phyloP scores from a whole-genome alignment of 2,329 filamentous ascomycete genomes.

The Penicillium crustosum region DNA sequence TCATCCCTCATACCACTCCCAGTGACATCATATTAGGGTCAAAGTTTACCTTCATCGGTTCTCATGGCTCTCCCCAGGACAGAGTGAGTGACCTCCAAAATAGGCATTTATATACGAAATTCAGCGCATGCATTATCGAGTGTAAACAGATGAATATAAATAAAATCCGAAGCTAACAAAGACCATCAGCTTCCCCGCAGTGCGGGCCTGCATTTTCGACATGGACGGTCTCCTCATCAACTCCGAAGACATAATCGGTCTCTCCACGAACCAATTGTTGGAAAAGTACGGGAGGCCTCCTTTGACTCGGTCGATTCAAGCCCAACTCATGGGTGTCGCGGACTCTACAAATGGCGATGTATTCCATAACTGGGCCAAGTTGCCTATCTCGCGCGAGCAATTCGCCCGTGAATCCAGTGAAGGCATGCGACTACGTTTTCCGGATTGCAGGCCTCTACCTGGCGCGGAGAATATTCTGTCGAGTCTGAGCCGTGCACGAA shows the following conservation, averaged over 20 bases:
- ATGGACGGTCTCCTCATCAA: constrained; percentile 38
- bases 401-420: constrained; percentile 34
- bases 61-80: neutral
- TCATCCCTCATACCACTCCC: neutral
- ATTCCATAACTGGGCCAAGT: constrained; percentile 36
- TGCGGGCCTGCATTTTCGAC: constrained; percentile 39
- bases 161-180: constrained; percentile 9
- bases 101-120: neutral
- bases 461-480: constrained; percentile 22
- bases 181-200: constrained; percentile 22
- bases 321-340: constrained; percentile 27
- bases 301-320: constrained; percentile 19
- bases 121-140: neutral
- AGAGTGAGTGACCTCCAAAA: neutral
- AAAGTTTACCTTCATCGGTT: neutral
- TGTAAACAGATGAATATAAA: neutral
- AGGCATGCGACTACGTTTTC: constrained; percentile 30
- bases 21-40: neutral
- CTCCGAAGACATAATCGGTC: constrained; percentile 35
- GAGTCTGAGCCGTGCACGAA: constrained; percentile 17
- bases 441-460: constrained; percentile 25
- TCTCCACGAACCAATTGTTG: constrained; percentile 20
- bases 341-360: constrained; percentile 27
- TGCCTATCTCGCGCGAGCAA: constrained; percentile 30
- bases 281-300: constrained; percentile 21